Evolutionary conservation across 108 stramenopile species (phyloP), one percentile per base, ranked within the genome.

Genomic region (Skeletonema tropicum): DNA sequence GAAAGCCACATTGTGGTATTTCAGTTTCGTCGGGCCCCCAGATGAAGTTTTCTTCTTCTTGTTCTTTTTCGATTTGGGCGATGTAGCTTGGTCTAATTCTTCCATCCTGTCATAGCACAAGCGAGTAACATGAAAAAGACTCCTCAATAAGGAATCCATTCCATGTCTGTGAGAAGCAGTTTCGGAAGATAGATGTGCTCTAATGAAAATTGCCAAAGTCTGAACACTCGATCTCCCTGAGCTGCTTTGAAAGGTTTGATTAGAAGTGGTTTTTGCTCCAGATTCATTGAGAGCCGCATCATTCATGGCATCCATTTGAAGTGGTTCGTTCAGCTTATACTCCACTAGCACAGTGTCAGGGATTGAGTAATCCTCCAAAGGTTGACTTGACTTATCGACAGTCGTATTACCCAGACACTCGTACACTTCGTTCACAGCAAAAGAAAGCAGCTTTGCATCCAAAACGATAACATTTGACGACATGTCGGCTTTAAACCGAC

Each of bases 391-490:
- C 46, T 33, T 33, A 11, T 33, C 32, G 26, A 29, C 59, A 2
- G 55, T 23, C 38, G 74, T 29, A 60, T 39, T 57, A 8, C 59
- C 46, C 30, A 80, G 35, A 42, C 68, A 52, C 19, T 74, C 79
- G 4, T 64, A 80, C 9, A 82, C 66, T 23, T 78, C 66, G 15
- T 57, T 52, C 17, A 82, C 63, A 31, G 72, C 76, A 33, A 79
- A 52, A 15, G 84, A 73, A 29, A 68, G 45, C 3, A 85, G 71
- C 61, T 85, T 85, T 19, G 80, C 71, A 55, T 85, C 84, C 55
- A 77, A 10, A 4, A 80, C 79, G 57, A 75, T 63, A 25, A 66
- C 49, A 23, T 13, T 60, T 35, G 59, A 35, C 36, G 59, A 35
- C 14, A 30, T 30, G 29, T 48, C 68, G 55, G 63, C 33, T 41